A percentile compares a stretch with the other conserved stretches of the same genome.
Conservation (phyloP, 2,329 filamentous ascomycete genomes). For the Alternaria burnsii region DNA sequence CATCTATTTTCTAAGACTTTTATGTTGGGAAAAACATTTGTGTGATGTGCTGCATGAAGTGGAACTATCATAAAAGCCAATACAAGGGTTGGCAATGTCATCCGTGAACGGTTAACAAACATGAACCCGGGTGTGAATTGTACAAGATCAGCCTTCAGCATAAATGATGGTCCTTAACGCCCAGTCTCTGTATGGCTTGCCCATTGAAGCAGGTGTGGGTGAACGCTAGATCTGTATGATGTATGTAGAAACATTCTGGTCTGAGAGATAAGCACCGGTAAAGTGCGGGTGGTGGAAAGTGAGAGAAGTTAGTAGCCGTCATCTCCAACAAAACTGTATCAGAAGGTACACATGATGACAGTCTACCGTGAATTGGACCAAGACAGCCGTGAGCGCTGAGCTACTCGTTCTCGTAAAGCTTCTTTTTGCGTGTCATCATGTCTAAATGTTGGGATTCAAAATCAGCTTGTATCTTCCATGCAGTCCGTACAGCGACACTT, state of each 20-base stretch:
- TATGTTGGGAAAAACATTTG: background rate
- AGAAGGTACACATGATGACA: background rate
- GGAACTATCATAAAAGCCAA: background rate
- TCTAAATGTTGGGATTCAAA: slow-evolving; percentile 6
- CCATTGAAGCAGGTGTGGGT: background rate
- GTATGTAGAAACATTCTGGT: background rate
- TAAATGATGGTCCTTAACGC: background rate
- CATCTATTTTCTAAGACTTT: background rate
- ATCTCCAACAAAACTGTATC: background rate
- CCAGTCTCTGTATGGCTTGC: background rate
- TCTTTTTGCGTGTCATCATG: slow-evolving; percentile 49
- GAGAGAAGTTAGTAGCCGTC: background rate
- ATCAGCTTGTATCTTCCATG: background rate
- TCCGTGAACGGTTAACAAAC: background rate
- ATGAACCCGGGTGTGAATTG: background rate
- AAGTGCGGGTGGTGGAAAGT: background rate
- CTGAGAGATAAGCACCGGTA: background rate
- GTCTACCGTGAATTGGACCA: background rate
- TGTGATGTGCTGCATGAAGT: background rate
- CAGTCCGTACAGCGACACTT: background rate
- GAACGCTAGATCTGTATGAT: background rate
- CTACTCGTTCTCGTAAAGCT: slow-evolving; percentile 42
- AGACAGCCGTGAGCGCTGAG: background rate
- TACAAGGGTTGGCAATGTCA: background rate
- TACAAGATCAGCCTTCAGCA: background rate